Base-by-base conservation (phyloP, 2,329 filamentous ascomycete genomes). In the Pseudogymnoascus sp. region DNA sequence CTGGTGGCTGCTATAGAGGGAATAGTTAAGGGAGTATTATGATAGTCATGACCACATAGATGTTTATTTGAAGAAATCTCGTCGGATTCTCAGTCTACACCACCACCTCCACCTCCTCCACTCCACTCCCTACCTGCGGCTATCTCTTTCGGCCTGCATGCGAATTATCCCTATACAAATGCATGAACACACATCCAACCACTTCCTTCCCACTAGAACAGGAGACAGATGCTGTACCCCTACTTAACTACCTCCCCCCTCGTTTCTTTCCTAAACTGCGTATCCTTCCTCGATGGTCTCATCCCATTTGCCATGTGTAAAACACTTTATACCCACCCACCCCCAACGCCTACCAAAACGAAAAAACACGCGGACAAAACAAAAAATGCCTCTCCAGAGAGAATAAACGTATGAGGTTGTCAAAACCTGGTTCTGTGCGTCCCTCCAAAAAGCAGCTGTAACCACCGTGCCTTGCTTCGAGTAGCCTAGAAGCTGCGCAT, bases 291-390 rank as follows among this genome's bases (percentile, higher is more conserved):
- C 4, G n/a, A 9, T 31, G 9, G 8, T 57, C 44, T n/a, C 23
- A 57, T 57, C 50, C 50, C 17, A 57, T 33, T 35, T 57, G 50
- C 50, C 50, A 57, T 57, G 28, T 57, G 28, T 57, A 7, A 57
- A 57, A 57, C 50, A 57, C 28, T 57, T 57, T 57, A 57, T 57
- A 35, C 28, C 50, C 50, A 19, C 50, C 50, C 28, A 35, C 17
- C 50, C 26, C 50, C 50, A 33, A 57, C 50, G 50, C 50, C 50
- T 33, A 28, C 50, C 28, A 57, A 57, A 57, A 21, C 3, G 28
- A 57, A 33, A 33, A 19, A 33, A 31, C 47, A 17, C 28, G 33
- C 26, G 17, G 17, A 19, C 28, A 33, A 33, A 57, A 57, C 17
- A 33, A 33, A 33, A 7, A n/a, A 33, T 33, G 50, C 50, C 28